These are phyloP conservation scores for Colletotrichum lindemuthianum DNA, from an alignment of 2,329 filamentous ascomycete genomes.

Conservation along the genomic window DNA sequence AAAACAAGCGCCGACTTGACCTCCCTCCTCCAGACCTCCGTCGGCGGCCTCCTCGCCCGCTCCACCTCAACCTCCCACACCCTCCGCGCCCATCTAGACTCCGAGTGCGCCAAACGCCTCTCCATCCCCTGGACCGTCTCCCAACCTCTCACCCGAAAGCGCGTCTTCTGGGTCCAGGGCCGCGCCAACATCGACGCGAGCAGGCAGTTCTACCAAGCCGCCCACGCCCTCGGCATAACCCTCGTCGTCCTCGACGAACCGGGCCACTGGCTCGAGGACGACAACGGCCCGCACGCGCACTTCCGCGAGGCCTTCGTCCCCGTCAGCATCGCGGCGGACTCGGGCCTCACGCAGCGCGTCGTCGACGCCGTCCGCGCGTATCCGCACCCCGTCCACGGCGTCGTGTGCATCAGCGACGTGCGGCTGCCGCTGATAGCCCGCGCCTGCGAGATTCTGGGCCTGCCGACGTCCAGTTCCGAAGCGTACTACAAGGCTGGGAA, in stretches of 20 bases:
- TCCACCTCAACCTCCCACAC: fast-evolving
- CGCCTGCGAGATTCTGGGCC: conserved; percentile 44
- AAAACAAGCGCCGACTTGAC: background rate
- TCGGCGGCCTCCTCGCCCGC: background rate
- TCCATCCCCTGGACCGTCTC: conserved; percentile 9
- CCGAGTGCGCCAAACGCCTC: background rate
- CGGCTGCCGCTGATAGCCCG: conserved; percentile 42
- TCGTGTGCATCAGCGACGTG: conserved; percentile 49
- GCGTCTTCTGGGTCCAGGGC: conserved; percentile 23
- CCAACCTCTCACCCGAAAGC: background rate
- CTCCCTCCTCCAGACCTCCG: background rate
- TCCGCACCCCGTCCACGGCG: conserved; percentile 44
- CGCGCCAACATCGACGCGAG: conserved; percentile 19
- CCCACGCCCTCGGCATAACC: conserved; percentile 45
- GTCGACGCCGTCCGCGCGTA: conserved; percentile 40
- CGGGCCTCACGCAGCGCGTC: conserved; percentile 42
- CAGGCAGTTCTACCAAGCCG: background rate
- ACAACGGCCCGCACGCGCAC: conserved; percentile 36
- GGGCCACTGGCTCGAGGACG: conserved; percentile 50
- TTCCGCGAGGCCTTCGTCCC: conserved; percentile 47
- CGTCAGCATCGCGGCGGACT: conserved; percentile 42
- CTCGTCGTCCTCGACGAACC: conserved; percentile 49
- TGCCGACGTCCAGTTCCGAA: conserved; percentile 43
- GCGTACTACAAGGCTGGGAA: conserved; percentile 43
- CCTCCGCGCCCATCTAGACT: background rate